Conservation (phyloP, 257 asterid species). For the Anisodus acutangulus region DNA sequence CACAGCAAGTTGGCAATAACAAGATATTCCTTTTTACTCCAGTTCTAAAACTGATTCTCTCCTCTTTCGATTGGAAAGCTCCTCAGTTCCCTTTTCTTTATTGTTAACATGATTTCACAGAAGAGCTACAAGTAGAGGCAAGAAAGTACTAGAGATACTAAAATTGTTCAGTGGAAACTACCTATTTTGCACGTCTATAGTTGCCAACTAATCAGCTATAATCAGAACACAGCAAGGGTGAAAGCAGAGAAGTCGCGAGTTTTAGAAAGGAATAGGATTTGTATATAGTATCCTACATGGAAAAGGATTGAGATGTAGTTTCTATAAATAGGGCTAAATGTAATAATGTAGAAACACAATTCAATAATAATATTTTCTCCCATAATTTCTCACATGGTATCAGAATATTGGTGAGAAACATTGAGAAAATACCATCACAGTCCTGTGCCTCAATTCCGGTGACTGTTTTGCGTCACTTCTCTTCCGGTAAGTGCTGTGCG, state of each 20-base stretch:
- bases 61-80: constrained; percentile 14
- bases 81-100: constrained; percentile 2
- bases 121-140: constrained; percentile 20
- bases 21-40: constrained; percentile 7
- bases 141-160: not conserved
- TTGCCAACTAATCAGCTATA: constrained; percentile 11
- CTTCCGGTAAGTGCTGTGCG: no score
- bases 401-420: no score
- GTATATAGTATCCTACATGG: no score
- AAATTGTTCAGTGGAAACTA: not conserved
- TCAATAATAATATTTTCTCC: no score
- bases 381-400: no score
- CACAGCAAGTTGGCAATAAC: not conserved
- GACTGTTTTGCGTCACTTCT: no score
- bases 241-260: not conserved
- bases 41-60: constrained; percentile 14
- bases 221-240: not conserved
- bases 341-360: no score
- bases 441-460: no score
- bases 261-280: no score
- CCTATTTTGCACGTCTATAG: not conserved
- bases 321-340: no score
- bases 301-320: no score
- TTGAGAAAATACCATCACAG: no score
- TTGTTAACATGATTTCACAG: not conserved